A percentile compares a stretch with the other conserved stretches of the same genome.
These are phyloP conservation scores for Solidago caesia DNA, from an alignment of 129 eudicot species.

Conservation along the genomic window DNA sequence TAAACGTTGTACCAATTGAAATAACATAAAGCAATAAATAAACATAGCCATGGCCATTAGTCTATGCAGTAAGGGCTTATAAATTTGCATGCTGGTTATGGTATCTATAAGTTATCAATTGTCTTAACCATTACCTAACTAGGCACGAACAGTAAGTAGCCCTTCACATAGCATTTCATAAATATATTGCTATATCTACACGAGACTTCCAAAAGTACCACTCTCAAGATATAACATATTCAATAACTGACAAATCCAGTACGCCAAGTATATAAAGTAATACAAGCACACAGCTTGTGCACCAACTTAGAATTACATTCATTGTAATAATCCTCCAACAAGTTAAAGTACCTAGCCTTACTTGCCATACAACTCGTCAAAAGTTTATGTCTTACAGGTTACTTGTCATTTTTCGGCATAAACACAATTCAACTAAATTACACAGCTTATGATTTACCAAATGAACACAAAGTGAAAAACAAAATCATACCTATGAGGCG, in stretches of 20 bases:
- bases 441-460: conserved; percentile 1
- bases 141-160: conserved; percentile 23
- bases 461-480: background rate
- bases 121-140: conserved; percentile 18
- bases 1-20: conserved; percentile 1
- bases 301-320: conserved; percentile 15
- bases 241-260: background rate
- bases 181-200: background rate
- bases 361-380: conserved; percentile 5
- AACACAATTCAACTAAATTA: conserved; percentile 5
- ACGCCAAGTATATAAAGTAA: conserved; percentile 1
- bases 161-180: conserved; percentile 9
- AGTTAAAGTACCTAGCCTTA: conserved; percentile 7
- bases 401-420: conserved; percentile 8
- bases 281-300: conserved; percentile 15
- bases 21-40: background rate
- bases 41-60: conserved; percentile 6
- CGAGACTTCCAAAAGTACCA: background rate
- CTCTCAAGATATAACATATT: background rate
- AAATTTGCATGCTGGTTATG: conserved; percentile 7
- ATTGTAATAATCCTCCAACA: conserved; percentile 11
- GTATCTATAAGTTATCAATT: conserved; percentile 16
- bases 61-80: conserved; percentile 14
- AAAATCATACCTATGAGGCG: conserved; percentile 57
- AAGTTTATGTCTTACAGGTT: conserved; percentile 8